A percentile compares a stretch with the other conserved stretches of the same genome.
Evolutionary conservation across 805 yeast genomes (phyloP).

Genomic region (Wickerhamomyces sydowiorum): DNA sequence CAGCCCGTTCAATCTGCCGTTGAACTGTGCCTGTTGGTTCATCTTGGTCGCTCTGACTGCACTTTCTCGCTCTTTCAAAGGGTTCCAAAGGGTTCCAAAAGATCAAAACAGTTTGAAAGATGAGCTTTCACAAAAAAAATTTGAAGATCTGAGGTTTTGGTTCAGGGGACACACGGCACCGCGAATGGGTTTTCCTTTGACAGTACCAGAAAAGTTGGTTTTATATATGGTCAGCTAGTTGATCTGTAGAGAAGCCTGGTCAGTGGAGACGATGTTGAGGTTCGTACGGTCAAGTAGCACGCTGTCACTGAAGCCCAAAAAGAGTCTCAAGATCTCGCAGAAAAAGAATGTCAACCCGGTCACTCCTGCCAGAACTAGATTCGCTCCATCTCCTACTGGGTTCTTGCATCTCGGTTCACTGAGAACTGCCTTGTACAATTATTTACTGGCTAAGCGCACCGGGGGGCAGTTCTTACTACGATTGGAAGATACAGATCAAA

Average conservation of each 20-base stretch:
- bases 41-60: neutral
- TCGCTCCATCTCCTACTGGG: constrained; percentile 99
- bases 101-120: neutral
- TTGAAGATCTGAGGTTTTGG: neutral
- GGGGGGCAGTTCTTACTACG: constrained; percentile 78
- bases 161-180: neutral
- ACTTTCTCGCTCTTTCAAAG: neutral
- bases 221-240: neutral
- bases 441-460: constrained; percentile 70
- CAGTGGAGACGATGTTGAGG: neutral
- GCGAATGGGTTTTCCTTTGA: neutral
- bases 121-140: neutral
- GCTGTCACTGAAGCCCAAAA: constrained; percentile 11
- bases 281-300: neutral
- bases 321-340: constrained; percentile 5
- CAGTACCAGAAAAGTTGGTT: neutral
- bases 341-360: constrained; percentile 31
- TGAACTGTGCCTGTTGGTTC: constrained; percentile 1
- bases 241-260: neutral
- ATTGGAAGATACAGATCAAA: constrained; percentile 90
- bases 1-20: constrained; percentile 1
- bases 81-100: too few species aligned
- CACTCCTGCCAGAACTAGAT: constrained; percentile 74
- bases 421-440: constrained; percentile 90
- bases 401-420: constrained; percentile 88